phyloP scores from a whole-genome alignment of 1,284 basidiomycete genomes.

The Tilletia indica region DNA sequence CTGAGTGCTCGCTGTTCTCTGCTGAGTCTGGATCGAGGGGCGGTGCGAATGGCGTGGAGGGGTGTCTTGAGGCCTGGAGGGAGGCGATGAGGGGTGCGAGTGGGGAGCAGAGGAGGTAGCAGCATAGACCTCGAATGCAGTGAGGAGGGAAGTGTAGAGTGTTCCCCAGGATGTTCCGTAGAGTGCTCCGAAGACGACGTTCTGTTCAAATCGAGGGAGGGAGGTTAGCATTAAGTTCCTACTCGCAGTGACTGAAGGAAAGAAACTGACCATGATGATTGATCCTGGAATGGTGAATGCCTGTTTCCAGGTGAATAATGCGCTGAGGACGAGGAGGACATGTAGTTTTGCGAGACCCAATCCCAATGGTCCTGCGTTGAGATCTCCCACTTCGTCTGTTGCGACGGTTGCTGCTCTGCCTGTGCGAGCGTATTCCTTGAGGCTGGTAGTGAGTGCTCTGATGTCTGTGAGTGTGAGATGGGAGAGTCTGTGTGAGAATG shows the following conservation, averaged over 20 bases:
- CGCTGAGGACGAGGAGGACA: constrained; percentile 42
- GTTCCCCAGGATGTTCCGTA: constrained; percentile 51
- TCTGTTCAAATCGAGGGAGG: constrained; percentile 9
- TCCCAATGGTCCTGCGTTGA: background rate
- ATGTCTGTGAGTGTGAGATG: constrained; percentile 50
- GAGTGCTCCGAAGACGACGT: constrained; percentile 54
- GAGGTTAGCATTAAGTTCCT: too few relatives aligned
- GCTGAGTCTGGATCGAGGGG: constrained; percentile 27
- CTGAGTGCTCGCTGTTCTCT: background rate
- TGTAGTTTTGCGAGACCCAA: constrained; percentile 25
- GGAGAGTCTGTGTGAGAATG: constrained; percentile 37
- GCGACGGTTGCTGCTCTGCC: constrained; percentile 28
- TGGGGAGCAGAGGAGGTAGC: constrained; percentile 47
- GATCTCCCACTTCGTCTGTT: constrained; percentile 23
- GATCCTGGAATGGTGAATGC: constrained; percentile 51
- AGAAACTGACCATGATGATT: constrained; percentile 37
- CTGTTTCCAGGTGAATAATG: constrained; percentile 54
- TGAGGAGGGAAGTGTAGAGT: constrained; percentile 48
- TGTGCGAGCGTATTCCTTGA: constrained; percentile 39
- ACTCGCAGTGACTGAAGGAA: background rate
- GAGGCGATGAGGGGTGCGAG: constrained; percentile 40
- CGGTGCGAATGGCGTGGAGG: constrained; percentile 43
- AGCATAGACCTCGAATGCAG: constrained; percentile 48
- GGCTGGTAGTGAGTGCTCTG: constrained; percentile 40
- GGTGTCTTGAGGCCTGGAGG: constrained; percentile 49